Evolutionary conservation across 2,329 filamentous ascomycete species (phyloP).

Genomic region (Exophiala xenobiotica): DNA sequence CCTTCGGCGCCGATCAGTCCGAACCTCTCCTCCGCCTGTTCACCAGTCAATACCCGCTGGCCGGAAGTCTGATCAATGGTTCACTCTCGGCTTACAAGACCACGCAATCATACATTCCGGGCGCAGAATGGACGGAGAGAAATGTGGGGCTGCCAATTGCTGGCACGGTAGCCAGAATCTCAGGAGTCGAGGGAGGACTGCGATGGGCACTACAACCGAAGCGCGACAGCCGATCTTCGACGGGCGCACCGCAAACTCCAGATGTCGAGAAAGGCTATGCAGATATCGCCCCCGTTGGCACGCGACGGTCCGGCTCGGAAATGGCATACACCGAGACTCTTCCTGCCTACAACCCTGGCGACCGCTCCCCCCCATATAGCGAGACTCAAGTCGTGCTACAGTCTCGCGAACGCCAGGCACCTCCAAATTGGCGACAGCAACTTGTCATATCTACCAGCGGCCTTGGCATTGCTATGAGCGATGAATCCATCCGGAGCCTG

Average conservation of each 20-base stretch:
- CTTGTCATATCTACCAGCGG: slow-evolving; percentile 89
- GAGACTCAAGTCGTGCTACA: slow-evolving; percentile 24
- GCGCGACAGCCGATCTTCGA: slow-evolving; percentile 29
- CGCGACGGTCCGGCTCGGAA: slow-evolving; percentile 16
- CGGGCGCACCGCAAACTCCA: slow-evolving; percentile 10
- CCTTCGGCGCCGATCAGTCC: slow-evolving; percentile 51
- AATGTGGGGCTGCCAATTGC: slow-evolving; percentile 79
- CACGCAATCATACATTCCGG: slow-evolving; percentile 86
- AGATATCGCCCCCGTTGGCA: slow-evolving; percentile 18
- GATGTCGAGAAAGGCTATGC: slow-evolving; percentile 30
- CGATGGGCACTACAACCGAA: slow-evolving; percentile 70
- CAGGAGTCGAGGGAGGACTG: slow-evolving; percentile 82
- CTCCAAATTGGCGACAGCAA: slow-evolving; percentile 70
- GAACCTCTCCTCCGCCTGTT: slow-evolving; percentile 85
- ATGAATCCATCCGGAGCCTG: slow-evolving; percentile 78
- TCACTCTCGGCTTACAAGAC: slow-evolving; percentile 82
- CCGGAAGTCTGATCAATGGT: slow-evolving; percentile 80
- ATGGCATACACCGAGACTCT: slow-evolving; percentile 63
- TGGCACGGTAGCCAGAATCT: slow-evolving; percentile 79
- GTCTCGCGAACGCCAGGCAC: slow-evolving; percentile 34
- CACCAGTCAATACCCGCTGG: slow-evolving; percentile 81
- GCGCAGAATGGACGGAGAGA: slow-evolving; percentile 86
- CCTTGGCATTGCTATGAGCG: slow-evolving; percentile 85
- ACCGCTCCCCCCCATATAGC: slow-evolving; percentile 30
- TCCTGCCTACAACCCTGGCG: slow-evolving; percentile 77